These are phyloP conservation scores for Pyricularia grisea DNA, from an alignment of 2,329 filamentous ascomycete species.

Conservation along the genomic window DNA sequence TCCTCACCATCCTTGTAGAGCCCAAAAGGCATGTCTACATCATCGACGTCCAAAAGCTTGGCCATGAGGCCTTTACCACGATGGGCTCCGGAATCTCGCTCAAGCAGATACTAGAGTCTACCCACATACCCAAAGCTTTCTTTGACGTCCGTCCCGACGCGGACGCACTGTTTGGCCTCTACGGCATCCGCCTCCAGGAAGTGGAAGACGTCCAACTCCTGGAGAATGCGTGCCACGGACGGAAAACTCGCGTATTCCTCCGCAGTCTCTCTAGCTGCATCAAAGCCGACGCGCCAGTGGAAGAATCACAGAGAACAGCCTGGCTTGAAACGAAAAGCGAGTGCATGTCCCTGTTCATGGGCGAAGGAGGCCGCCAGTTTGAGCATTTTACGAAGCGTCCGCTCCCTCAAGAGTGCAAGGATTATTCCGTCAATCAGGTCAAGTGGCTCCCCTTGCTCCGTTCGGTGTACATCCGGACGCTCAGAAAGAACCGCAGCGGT, in stretches of 20 bases:
- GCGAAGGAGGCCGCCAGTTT: not conserved
- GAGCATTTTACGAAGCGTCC: not conserved
- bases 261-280: not conserved
- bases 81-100: slow-evolving; percentile 9
- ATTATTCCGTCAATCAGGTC: not conserved
- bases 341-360: not conserved
- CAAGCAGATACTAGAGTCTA: slow-evolving; percentile 12
- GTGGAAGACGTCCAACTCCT: slow-evolving; percentile 20
- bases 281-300: not conserved
- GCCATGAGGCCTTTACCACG: slow-evolving; percentile 10
- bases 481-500: not conserved
- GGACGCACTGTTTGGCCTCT: slow-evolving; percentile 16
- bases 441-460: not conserved
- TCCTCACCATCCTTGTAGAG: slow-evolving; percentile 11
- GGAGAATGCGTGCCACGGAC: slow-evolving; percentile 11
- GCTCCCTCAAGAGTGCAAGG: not conserved
- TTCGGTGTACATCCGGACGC: not conserved
- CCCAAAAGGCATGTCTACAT: slow-evolving; percentile 6
- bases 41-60: slow-evolving; percentile 15
- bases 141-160: slow-evolving; percentile 18
- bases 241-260: not conserved
- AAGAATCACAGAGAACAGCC: not conserved
- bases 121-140: slow-evolving; percentile 12
- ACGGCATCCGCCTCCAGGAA: slow-evolving; percentile 13
- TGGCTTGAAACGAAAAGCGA: not conserved